Evolutionary conservation across 139 green algal species (phyloP), one percentile per base, ranked within the genome.

Genomic region (Picochlorum costavermella): DNA sequence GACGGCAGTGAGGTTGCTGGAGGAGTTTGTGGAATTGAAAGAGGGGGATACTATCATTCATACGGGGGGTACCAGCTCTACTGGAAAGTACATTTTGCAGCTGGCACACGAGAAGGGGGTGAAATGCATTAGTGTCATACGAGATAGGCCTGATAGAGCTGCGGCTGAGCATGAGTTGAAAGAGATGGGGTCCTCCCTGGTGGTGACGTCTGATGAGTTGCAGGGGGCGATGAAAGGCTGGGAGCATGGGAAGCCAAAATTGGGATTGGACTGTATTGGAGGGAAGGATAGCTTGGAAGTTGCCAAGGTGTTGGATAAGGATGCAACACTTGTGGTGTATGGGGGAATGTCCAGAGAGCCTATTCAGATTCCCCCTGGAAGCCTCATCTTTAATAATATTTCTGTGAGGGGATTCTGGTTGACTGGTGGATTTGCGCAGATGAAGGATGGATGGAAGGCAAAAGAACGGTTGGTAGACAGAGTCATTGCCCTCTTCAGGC

Each of bases 341-440:
- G 88, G 88, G 5, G 90, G 81, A 40, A 95, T 96, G 90, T 78
- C 60, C 31, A 80, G 83, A 69, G 68, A 94, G 72, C 88, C 88
- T 1, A 67, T 96, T 1, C 77, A 64, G 3, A 64, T 90, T 28
- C 82, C 88, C 3, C 82, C 83, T 0, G 67, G 72, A 1, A 63
- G 87, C 25, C 75, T 96, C 30, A 96, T 96, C 61, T 96, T 96
- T 78, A 95, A 91, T 59, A 81, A 94, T 76, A 73, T 95, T 4
- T 56, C 55, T 3, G 75, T 84, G 46, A 72, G 64, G 33, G 87
- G 88, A 28, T 95, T 95, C 70, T 95, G 88, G 88, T 75, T 94
- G 2, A 87, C 79, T 31, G 83, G 85, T 6, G 65, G 50, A 5
- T 78, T 61, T 28, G 65, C 71, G 30, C 65, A 77, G 37, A 73